Conservation (phyloP, 495 filamentous ascomycete genomes). For the Penicillium malachiteum region DNA sequence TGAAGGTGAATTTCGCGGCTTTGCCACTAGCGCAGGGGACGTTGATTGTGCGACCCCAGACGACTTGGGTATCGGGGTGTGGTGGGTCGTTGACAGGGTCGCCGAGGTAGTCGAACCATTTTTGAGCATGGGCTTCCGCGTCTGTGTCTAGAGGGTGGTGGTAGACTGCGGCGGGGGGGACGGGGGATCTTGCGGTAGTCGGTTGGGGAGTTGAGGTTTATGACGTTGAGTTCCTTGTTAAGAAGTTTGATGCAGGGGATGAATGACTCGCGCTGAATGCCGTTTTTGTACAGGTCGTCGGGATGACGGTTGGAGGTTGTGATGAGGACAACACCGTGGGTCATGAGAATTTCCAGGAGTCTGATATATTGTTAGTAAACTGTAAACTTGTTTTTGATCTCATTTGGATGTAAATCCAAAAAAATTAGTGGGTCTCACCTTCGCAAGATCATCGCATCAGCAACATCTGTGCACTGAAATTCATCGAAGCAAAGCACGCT, state of each 20-base stretch:
- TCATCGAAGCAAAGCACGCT: slow-evolving; percentile 96
- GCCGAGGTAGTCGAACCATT: slow-evolving; percentile 93
- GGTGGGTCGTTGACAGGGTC: slow-evolving; percentile 77
- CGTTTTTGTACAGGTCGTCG: slow-evolving; percentile 95
- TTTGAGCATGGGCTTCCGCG: slow-evolving; percentile 77
- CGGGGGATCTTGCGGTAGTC: slow-evolving; percentile 97
- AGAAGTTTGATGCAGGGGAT: slow-evolving; percentile 93
- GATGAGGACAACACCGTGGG: slow-evolving; percentile 91
- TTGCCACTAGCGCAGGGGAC: slow-evolving; percentile 86
- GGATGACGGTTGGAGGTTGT: slow-evolving; percentile 98
- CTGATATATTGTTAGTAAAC: slow-evolving; percentile 34
- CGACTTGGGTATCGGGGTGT: slow-evolving; percentile 71
- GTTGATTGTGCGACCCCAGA: slow-evolving; percentile 89
- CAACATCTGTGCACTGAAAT: slow-evolving; percentile 98
- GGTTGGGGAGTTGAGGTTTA: slow-evolving; percentile 92
- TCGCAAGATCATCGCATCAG: slow-evolving; percentile 96
- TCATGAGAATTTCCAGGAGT: slow-evolving; percentile 85
- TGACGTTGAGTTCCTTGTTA: slow-evolving; percentile 75
- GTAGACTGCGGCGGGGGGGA: slow-evolving; percentile 90
- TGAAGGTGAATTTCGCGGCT: slow-evolving; percentile 85
- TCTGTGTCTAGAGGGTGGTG: slow-evolving; percentile 78
- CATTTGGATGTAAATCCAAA: not conserved
- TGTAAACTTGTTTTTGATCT: too few species aligned
- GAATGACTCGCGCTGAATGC: slow-evolving; percentile 92
- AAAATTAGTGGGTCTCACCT: slow-evolving; percentile 43